Evolutionary conservation across 2,329 filamentous ascomycete genomes (phyloP).

Genomic region (Clarireedia monteithiana): DNA sequence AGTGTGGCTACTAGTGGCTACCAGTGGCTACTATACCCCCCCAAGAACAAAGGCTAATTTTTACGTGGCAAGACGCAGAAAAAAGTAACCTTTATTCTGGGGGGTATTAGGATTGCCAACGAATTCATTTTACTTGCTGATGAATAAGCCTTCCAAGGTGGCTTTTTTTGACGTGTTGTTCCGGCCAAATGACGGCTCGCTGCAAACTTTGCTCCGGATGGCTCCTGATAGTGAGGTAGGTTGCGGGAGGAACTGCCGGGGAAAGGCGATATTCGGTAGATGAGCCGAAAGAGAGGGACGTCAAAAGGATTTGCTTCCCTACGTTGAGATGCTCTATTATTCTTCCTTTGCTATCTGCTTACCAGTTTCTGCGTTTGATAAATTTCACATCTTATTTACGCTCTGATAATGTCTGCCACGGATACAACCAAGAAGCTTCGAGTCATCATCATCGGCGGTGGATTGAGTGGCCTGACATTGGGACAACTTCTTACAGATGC

Average conservation of each 20-base stretch:
- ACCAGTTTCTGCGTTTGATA: neutral
- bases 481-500: constrained; percentile 19
- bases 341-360: neutral
- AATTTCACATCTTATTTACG: neutral
- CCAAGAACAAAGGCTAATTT: no score
- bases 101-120: neutral
- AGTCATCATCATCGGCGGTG: constrained; percentile 22
- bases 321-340: neutral
- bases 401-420: neutral
- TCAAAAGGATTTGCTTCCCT: neutral
- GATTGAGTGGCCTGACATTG: constrained; percentile 22
- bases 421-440: constrained; percentile 9
- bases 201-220: neutral
- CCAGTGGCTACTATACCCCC: no score
- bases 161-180: no score
- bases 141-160: neutral
- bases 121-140: neutral
- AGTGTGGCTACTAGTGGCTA: neutral
- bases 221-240: neutral
- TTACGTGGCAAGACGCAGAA: no score
- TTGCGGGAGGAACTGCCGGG: neutral
- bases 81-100: no score
- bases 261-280: neutral
- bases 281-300: neutral
- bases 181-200: no score